phyloP scores from a whole-genome alignment of 2,329 filamentous ascomycete genomes.

The Alternaria brassicae region DNA sequence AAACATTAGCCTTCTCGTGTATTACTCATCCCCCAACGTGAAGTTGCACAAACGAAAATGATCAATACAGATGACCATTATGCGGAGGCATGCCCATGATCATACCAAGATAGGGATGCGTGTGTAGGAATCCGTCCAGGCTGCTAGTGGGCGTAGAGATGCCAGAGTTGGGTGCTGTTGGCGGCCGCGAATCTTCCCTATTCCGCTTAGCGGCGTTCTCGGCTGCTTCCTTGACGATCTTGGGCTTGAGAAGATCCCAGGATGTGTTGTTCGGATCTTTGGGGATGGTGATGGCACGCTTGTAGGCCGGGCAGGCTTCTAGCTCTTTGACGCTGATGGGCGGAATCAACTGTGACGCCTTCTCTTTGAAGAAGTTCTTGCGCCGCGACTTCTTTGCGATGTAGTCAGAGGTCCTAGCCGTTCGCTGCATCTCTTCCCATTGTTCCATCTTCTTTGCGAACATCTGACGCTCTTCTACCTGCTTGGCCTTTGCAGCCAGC shows the following conservation, averaged over 20 bases:
- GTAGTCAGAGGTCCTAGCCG: constrained; percentile 39
- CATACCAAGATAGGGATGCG: constrained; percentile 18
- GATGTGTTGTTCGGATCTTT: constrained; percentile 48
- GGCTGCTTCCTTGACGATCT: constrained; percentile 45
- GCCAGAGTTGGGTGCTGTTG: constrained; percentile 27
- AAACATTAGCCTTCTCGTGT: constrained; percentile 6
- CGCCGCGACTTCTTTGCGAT: constrained; percentile 44
- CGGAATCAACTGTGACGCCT: constrained; percentile 47
- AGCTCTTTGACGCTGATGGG: constrained; percentile 47
- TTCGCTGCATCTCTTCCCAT: constrained; percentile 46
- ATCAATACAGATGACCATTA: constrained; percentile 18
- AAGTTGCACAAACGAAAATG: constrained; percentile 13
- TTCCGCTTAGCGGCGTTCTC: constrained; percentile 22
- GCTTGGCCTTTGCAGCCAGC: constrained; percentile 31
- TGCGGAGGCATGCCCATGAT: constrained; percentile 15
- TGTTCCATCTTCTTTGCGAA: constrained; percentile 49
- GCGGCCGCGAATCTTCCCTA: constrained; percentile 16
- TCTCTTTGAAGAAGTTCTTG: constrained; percentile 47
- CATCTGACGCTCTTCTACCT: constrained; percentile 40
- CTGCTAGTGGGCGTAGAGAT: constrained; percentile 28
- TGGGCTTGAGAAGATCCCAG: constrained; percentile 47
- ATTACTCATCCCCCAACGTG: constrained; percentile 2
- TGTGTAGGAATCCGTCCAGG: constrained; percentile 21
- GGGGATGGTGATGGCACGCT: constrained; percentile 49
- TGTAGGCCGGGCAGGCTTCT: constrained; percentile 50